Conservation (phyloP, 2,329 filamentous ascomycete species). For the Nemania sp. region DNA sequence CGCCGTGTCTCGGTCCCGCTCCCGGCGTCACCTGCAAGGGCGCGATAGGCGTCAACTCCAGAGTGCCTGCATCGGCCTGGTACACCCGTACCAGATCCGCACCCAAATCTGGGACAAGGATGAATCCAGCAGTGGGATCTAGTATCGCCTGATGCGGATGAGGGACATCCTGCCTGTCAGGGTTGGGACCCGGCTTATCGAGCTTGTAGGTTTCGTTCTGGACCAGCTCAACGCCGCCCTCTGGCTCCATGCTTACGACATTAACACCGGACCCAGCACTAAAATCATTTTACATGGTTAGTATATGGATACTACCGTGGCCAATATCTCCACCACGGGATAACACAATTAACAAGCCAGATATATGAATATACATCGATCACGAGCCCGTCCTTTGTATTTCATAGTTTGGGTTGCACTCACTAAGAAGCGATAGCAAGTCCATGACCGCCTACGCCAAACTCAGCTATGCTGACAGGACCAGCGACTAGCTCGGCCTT, state of each 20-base stretch:
- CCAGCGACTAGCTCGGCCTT: constrained; percentile 45
- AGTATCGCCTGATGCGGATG: constrained; percentile 74
- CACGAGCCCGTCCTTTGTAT: constrained; percentile 26
- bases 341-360: neutral
- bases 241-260: constrained; percentile 53
- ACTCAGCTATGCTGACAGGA: constrained; percentile 49
- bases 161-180: constrained; percentile 65
- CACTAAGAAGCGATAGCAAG: constrained; percentile 50
- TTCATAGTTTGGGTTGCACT: constrained; percentile 41
- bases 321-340: neutral
- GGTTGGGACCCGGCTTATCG: constrained; percentile 53
- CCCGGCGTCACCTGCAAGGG: constrained; percentile 62
- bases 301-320: constrained; percentile 10
- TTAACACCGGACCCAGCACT: constrained; percentile 59
- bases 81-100: constrained; percentile 71
- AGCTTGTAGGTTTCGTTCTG: constrained; percentile 57
- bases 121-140: constrained; percentile 73
- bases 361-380: constrained; percentile 15
- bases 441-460: constrained; percentile 46
- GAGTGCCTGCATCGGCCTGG: constrained; percentile 61
- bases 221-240: constrained; percentile 52
- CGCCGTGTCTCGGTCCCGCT: constrained; percentile 73
- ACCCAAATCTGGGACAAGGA: constrained; percentile 75
- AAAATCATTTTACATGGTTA: constrained; percentile 42
- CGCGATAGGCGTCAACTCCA: constrained; percentile 55